Evolutionary conservation across 2,329 filamentous ascomycete species (phyloP), one percentile per base, ranked within the genome.

Genomic region (Penicillium sp.): DNA sequence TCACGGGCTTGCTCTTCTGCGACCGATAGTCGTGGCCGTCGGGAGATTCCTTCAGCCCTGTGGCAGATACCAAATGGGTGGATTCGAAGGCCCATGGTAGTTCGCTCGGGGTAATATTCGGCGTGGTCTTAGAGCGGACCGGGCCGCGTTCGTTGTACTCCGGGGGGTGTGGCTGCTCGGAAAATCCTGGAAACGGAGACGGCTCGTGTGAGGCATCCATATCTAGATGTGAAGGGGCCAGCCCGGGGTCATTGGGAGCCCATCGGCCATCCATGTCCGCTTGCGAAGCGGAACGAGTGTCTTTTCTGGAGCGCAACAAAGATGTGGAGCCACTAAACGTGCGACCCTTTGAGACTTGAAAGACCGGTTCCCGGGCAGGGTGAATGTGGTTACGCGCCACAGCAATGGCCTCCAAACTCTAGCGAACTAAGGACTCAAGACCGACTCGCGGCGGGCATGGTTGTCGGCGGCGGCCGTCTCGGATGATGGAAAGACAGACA

Each of bases 1-100:
- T 68, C 1, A 55, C 40, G 8, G 53, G 48, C 35, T 60, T 58
- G 44, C 47, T 47, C 49, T 54, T 62, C 28, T 57, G 50, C n/a
- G 58, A 50, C 40, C 57, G 55, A 46, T 54, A 47, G 32, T 55
- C 51, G 25, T 56, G 47, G 10, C 45, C 33, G 3, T 62, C 56
- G 10, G 52, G 49, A 4, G 51, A 53, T 28, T 44, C 48, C 38
- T 54, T 57, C 15, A 46, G 39, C 24, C 46, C 44, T 3, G 47
- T 45, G 7, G 37, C 18, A n/a, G 42, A 39, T 41, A 58, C 43
- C 32, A 49, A 44, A 6, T 46, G 44, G 20, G 49, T 44, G 10
- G 53, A 37, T 25, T 55, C 49, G 8, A 37, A 41, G 8, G 51
- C 40, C 56, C 52, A 57, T n/a, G 49, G 32, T 10, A 50, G 41